Conservation (phyloP, 768 basidiomycete genomes). For the Collybia sp. region DNA sequence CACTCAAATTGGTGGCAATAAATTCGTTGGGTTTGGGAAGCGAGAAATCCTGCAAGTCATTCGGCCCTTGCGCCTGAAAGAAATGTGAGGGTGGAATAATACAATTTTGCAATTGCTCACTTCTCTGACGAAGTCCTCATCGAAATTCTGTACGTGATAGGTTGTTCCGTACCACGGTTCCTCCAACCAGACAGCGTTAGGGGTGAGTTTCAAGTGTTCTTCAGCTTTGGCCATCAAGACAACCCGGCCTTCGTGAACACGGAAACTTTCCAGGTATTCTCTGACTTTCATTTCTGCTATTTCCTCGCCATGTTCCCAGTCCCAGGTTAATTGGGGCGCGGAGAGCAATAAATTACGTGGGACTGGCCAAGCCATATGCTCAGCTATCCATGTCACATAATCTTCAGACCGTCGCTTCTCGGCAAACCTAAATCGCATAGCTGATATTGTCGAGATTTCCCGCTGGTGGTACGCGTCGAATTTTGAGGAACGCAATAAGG, state of each 20-base stretch:
- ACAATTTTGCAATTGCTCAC: conserved; percentile 20
- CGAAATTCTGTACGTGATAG: conserved; percentile 72
- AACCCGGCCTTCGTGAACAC: conserved; percentile 55
- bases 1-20: conserved; percentile 81
- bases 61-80: conserved; percentile 55
- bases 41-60: conserved; percentile 62
- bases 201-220: conserved; percentile 46
- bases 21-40: conserved; percentile 88
- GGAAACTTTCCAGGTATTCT: conserved; percentile 57
- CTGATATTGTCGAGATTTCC: conserved; percentile 68
- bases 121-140: conserved; percentile 55
- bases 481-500: conserved; percentile 56
- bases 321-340: conserved; percentile 65
- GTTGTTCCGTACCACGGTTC: conserved; percentile 94
- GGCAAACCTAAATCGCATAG: conserved; percentile 78
- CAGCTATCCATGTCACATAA: conserved; percentile 74
- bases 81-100: conserved; percentile 1
- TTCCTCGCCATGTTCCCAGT: conserved; percentile 56
- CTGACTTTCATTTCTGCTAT: conserved; percentile 46
- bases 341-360: conserved; percentile 74
- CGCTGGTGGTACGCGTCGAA: conserved; percentile 67
- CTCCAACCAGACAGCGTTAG: conserved; percentile 50
- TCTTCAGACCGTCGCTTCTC: conserved; percentile 79
- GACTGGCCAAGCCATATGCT: conserved; percentile 74
- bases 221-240: conserved; percentile 78